These are phyloP conservation scores for Cryptosporidium viatorum DNA, from an alignment of 169 alveolate species.

Conservation along the genomic window DNA sequence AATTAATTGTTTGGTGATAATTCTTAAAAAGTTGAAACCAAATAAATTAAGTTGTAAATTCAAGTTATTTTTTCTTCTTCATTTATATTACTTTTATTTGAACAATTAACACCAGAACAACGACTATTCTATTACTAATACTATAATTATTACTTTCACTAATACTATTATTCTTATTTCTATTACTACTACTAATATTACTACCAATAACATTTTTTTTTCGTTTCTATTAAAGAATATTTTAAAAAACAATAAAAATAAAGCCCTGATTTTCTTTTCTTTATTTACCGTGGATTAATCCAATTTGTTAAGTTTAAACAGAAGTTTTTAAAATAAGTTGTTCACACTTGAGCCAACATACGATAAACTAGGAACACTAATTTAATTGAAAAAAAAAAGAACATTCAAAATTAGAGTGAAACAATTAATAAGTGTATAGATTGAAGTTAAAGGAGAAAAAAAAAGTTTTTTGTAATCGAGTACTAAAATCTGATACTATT, in stretches of 20 bases:
- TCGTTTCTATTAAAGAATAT: neutral
- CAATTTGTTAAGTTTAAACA: too few species aligned
- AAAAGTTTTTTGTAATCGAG: too few species aligned
- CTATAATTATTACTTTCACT: too few species aligned
- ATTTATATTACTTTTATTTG: too few species aligned
- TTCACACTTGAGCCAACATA: too few species aligned
- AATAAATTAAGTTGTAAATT: neutral
- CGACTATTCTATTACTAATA: neutral
- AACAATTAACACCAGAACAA: too few species aligned
- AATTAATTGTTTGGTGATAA: neutral
- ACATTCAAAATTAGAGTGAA: neutral
- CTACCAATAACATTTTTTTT: neutral
- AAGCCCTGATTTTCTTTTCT: too few species aligned
- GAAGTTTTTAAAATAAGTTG: too few species aligned
- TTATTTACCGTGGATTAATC: too few species aligned
- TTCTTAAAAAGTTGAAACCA: neutral
- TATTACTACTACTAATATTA: neutral
- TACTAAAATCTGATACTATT: neutral
- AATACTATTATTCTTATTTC: neutral
- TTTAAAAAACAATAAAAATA: too few species aligned
- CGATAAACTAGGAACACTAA: too few species aligned
- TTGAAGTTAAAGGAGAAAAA: neutral
- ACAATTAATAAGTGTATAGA: neutral
- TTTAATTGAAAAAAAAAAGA: too few species aligned
- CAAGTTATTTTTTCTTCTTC: neutral